These are phyloP conservation scores for Colletotrichum sidae DNA, from an alignment of 2,329 filamentous ascomycete genomes.

Conservation along the genomic window DNA sequence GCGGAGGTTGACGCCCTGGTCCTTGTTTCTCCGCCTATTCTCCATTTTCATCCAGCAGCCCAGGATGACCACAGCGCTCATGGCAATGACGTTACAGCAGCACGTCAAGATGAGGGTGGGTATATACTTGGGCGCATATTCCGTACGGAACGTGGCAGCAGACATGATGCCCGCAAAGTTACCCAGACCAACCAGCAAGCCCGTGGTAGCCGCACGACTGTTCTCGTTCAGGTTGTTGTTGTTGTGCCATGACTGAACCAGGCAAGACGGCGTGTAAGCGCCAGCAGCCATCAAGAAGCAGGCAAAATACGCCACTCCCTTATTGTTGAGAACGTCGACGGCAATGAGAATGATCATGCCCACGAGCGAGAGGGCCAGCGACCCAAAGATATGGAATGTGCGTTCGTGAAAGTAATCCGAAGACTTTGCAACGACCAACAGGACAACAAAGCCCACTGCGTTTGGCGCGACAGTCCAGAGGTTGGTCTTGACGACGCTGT, in stretches of 20 bases:
- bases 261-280: constrained; percentile 61
- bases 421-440: constrained; percentile 55
- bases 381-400: constrained; percentile 57
- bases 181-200: constrained; percentile 60
- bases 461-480: constrained; percentile 47
- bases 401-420: constrained; percentile 60
- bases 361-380: constrained; percentile 46
- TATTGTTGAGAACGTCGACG: constrained; percentile 44
- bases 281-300: constrained; percentile 61
- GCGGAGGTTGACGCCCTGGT: constrained; percentile 49
- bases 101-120: constrained; percentile 53
- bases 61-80: constrained; percentile 50
- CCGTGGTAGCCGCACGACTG: constrained; percentile 57
- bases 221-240: constrained; percentile 57
- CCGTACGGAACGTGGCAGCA: constrained; percentile 53
- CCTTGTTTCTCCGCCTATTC: constrained; percentile 52
- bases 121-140: constrained; percentile 61
- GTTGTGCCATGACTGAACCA: constrained; percentile 62
- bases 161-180: constrained; percentile 57
- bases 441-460: constrained; percentile 56
- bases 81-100: constrained; percentile 58
- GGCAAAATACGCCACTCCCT: constrained; percentile 60
- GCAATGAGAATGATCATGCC: constrained; percentile 62
- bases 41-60: constrained; percentile 59
- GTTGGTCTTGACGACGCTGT: constrained; percentile 57